Conservation (phyloP, 345 rosid species). For the Eucalyptus sp. region DNA sequence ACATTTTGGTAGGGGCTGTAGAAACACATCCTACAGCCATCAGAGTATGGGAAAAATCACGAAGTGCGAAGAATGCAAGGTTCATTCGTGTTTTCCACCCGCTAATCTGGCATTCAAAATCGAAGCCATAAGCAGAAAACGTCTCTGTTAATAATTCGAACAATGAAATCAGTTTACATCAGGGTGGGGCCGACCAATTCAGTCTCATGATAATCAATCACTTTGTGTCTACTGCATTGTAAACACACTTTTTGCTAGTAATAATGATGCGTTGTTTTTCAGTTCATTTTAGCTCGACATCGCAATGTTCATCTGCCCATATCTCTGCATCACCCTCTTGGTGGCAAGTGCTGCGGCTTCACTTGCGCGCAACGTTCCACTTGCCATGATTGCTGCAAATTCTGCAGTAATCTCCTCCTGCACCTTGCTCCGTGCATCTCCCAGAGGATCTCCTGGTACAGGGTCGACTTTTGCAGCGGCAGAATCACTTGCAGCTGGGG, state of each 20-base stretch:
- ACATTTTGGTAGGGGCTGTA: not conserved
- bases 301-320: conserved; percentile 40
- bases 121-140: not conserved
- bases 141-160: not conserved
- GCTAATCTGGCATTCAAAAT: not conserved
- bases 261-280: not conserved
- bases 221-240: not conserved
- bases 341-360: conserved; percentile 93
- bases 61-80: not conserved
- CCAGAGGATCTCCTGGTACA: conserved; percentile 40
- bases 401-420: conserved; percentile 79
- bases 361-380: conserved; percentile 71
- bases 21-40: not conserved
- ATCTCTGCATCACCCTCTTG: conserved; percentile 81
- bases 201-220: not conserved
- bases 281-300: conserved; percentile 7
- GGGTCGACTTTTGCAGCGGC: conserved; percentile 7
- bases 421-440: conserved; percentile 67
- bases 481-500: not conserved
- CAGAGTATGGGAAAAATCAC: not conserved
- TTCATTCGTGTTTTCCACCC: not conserved
- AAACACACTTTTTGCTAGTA: not conserved
- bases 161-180: not conserved
- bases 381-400: conserved; percentile 74
- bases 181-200: not conserved